Conservation (phyloP, 2,329 filamentous ascomycete species). For the Colletotrichum sp. region DNA sequence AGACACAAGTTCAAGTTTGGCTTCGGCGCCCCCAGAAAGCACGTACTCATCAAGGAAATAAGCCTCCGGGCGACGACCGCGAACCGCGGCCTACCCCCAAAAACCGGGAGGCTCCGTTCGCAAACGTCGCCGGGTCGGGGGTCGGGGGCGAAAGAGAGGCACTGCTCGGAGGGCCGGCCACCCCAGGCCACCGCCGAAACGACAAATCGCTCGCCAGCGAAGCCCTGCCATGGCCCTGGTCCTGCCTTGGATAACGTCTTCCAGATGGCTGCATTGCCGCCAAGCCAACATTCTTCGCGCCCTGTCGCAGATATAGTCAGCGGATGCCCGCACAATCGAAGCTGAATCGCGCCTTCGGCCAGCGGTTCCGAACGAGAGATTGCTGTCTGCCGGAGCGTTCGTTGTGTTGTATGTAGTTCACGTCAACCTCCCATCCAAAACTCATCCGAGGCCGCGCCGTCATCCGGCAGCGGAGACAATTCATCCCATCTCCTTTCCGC, state of each 20-base stretch:
- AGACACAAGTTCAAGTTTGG: not conserved
- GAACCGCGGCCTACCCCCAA: not conserved
- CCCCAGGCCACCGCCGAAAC: not conserved
- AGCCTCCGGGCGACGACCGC: not conserved
- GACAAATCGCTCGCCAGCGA: not conserved
- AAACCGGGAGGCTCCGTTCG: not conserved
- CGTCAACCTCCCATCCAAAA: not conserved
- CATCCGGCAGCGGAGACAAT: not conserved
- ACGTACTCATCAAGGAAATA: not conserved
- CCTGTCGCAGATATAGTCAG: not conserved
- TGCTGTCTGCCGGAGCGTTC: not conserved
- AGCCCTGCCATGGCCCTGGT: not conserved
- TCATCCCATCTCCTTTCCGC: not conserved
- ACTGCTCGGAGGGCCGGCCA: not conserved
- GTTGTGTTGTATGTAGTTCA: not conserved
- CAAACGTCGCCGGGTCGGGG: not conserved
- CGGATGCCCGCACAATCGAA: not conserved
- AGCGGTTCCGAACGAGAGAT: not conserved
- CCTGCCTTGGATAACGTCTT: not conserved
- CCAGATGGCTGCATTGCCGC: not conserved
- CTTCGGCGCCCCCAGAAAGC: not conserved
- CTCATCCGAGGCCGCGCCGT: not conserved
- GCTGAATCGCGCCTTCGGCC: not conserved
- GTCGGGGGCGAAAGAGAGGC: not conserved
- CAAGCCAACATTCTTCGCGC: not conserved